Conservation (phyloP, 352 stramenopile genomes). For the Globisporangium solare region DNA sequence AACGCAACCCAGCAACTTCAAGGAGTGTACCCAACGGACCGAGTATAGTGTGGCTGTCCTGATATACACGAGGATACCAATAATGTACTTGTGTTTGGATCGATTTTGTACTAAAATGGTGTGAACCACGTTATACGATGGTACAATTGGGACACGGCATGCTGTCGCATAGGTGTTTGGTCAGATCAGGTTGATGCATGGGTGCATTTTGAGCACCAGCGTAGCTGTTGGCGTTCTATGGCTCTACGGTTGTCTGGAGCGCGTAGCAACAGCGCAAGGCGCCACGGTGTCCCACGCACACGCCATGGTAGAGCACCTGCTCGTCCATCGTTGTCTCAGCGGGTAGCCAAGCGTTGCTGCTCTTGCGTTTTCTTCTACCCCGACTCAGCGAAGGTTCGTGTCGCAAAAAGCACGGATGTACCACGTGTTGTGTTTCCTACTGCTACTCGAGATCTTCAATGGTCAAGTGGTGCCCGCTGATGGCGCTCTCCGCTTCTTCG, state of each 20-base stretch:
- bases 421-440: too few species aligned
- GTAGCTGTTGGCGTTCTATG: background rate
- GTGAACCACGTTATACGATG: background rate
- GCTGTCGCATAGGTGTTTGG: background rate
- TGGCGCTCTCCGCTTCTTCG: conserved; percentile 4
- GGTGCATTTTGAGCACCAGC: conserved; percentile 8
- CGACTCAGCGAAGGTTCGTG: background rate
- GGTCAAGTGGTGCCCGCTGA: conserved; percentile 16
- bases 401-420: background rate
- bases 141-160: background rate
- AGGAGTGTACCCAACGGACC: conserved; percentile 5
- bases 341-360: too few species aligned
- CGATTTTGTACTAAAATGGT: background rate
- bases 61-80: background rate
- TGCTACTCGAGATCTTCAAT: conserved; percentile 30
- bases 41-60: conserved; percentile 4
- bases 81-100: background rate
- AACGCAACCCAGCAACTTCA: background rate
- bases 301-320: too few species aligned
- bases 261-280: background rate
- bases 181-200: conserved; percentile 4
- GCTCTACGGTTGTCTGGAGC: background rate
- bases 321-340: too few species aligned
- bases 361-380: too few species aligned
- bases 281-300: background rate